Percentiles rank a stretch among this genome's conserved stretches.
phyloP scores from a whole-genome alignment of 257 asterid species.

The Jaltomata sinuosa region DNA sequence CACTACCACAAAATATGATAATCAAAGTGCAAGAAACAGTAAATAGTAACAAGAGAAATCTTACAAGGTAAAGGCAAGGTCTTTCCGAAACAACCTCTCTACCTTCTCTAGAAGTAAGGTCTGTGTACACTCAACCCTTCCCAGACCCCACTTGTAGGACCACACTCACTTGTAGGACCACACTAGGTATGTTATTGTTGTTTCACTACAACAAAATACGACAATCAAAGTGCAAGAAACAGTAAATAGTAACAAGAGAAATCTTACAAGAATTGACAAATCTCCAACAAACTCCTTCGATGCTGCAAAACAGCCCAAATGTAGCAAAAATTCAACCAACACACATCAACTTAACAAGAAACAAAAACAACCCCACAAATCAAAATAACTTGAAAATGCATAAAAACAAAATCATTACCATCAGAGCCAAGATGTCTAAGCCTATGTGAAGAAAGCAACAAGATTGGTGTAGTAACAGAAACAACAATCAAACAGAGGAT shows the following conservation, averaged over 20 bases:
- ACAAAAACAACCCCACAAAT: neutral
- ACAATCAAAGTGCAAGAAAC: neutral
- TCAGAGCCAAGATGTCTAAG: slow-evolving; percentile 46
- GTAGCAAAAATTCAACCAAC: neutral
- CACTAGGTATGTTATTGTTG: too few species aligned
- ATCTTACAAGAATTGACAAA: slow-evolving; percentile 35
- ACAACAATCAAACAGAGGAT: slow-evolving; percentile 76
- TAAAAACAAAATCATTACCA: slow-evolving; percentile 27
- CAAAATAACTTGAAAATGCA: neutral
- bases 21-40: neutral
- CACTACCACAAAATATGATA: neutral
- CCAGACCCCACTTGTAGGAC: too few species aligned
- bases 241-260: neutral
- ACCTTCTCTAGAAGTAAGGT: too few species aligned
- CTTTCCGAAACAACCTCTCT: too few species aligned
- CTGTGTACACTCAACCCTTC: too few species aligned
- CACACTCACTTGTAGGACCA: too few species aligned
- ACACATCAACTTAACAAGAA: neutral
- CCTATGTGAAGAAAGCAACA: slow-evolving; percentile 43
- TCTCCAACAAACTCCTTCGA: slow-evolving; percentile 55
- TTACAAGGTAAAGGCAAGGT: neutral
- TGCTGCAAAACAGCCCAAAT: slow-evolving; percentile 35
- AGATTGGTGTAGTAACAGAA: slow-evolving; percentile 48
- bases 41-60: neutral
- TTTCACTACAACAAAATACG: neutral